Evolutionary conservation across 805 yeast genomes (phyloP).

Genomic region (Hanseniaspora meyeri): DNA sequence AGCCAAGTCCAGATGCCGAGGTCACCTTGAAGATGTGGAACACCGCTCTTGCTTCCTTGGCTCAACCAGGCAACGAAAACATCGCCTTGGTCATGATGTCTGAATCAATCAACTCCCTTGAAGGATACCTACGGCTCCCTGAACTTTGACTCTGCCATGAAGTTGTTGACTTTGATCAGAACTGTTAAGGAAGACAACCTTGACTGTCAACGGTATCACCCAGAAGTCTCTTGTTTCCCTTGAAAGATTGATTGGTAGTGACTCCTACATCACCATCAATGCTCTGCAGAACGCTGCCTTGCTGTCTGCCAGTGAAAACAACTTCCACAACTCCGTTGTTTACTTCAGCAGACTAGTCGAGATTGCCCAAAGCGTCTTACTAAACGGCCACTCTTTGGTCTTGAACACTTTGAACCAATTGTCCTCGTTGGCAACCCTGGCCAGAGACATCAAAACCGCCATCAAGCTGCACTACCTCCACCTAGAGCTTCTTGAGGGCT

Average conservation of each 20-base stretch:
- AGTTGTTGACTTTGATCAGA: conserved; percentile 43
- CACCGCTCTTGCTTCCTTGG: conserved; percentile 35
- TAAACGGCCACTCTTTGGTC: conserved; percentile 52
- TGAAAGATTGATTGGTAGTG: conserved; percentile 74
- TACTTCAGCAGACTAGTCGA: conserved; percentile 48
- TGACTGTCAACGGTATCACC: conserved; percentile 49
- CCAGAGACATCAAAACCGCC: conserved; percentile 33
- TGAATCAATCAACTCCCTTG: conserved; percentile 62
- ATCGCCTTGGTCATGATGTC: conserved; percentile 51
- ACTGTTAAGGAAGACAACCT: conserved; percentile 11
- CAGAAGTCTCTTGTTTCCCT: conserved; percentile 59
- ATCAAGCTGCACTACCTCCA: conserved; percentile 32
- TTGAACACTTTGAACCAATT: conserved; percentile 39
- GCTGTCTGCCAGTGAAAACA: conserved; percentile 51
- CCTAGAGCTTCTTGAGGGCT: conserved; percentile 39
- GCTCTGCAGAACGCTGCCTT: conserved; percentile 63
- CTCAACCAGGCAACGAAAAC: conserved; percentile 22
- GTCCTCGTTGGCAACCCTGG: conserved; percentile 47
- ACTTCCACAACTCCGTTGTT: conserved; percentile 48
- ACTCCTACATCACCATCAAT: conserved; percentile 62
- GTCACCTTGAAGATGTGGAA: conserved; percentile 67
- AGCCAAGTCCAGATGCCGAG: conserved; percentile 51
- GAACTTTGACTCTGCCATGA: conserved; percentile 9
- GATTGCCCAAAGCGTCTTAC: conserved; percentile 45
- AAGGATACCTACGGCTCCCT: conserved; percentile 78